These are phyloP conservation scores for Acorus calamus DNA, from an alignment of 106 monocot genomes.

Conservation along the genomic window DNA sequence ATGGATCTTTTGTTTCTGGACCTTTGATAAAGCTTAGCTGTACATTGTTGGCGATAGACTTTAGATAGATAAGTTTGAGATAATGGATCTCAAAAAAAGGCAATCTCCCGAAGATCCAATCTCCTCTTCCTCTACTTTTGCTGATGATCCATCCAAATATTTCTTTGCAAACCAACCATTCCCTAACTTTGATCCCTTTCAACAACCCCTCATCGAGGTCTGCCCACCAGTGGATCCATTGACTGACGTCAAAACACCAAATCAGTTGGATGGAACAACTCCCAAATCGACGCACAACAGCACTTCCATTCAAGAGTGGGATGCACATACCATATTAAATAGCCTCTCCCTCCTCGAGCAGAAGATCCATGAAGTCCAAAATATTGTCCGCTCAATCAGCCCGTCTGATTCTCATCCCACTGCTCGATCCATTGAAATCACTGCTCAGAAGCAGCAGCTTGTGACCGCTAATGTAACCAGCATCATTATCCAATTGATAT, in stretches of 20 bases:
- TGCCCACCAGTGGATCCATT: not conserved
- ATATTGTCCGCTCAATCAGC: constrained; percentile 46
- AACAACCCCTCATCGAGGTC: constrained; percentile 14
- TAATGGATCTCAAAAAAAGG: constrained; percentile 17
- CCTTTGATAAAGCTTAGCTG: no score
- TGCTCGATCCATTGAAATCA: constrained; percentile 25
- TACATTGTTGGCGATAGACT: no score
- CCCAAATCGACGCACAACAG: not conserved
- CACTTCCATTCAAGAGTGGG: constrained; percentile 34
- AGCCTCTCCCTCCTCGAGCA: constrained; percentile 88
- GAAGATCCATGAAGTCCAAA: constrained; percentile 78
- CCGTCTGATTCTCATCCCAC: constrained; percentile 22
- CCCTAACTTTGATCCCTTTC: constrained; percentile 6
- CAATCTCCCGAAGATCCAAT: constrained; percentile 6
- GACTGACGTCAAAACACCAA: constrained; percentile 9
- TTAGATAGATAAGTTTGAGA: no score
- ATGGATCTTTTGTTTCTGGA: no score
- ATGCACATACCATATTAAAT: constrained; percentile 52
- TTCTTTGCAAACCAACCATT: constrained; percentile 1
- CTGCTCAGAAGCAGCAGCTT: constrained; percentile 59
- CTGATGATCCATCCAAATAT: constrained; percentile 4
- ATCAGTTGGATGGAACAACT: constrained; percentile 15
- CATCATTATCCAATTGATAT: constrained; percentile 80
- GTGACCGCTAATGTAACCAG: constrained; percentile 67
- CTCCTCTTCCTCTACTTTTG: constrained; percentile 1